phyloP scores from a whole-genome alignment of 164 flowering plant genomes.

The Malania oleifera region DNA sequence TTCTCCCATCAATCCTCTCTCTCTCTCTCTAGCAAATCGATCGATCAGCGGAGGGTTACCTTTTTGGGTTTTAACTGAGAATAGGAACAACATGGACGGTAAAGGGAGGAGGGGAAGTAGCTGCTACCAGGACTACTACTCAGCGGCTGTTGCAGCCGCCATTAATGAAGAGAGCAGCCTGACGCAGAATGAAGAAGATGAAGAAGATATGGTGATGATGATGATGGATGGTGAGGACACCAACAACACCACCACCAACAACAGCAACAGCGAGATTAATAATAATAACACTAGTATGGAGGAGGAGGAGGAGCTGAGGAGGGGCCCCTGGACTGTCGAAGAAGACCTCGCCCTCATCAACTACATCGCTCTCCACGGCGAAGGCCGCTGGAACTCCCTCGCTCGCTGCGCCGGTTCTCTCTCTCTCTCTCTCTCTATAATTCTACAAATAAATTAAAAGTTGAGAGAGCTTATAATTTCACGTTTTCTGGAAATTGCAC shows the following conservation, averaged over 20 bases:
- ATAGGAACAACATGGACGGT: slow-evolving; percentile 20
- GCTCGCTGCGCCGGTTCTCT: slow-evolving; percentile 45
- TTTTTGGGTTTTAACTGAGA: slow-evolving; percentile 8
- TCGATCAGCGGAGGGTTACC: too few species aligned
- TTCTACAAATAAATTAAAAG: too few species aligned
- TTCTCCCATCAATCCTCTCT: slow-evolving; percentile 8
- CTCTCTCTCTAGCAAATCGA: neutral
- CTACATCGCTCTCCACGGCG: slow-evolving; percentile 36
- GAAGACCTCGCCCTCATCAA: slow-evolving; percentile 12
- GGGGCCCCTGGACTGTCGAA: slow-evolving; percentile 26
- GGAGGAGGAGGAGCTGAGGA: slow-evolving; percentile 38
- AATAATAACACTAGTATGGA: slow-evolving; percentile 13
- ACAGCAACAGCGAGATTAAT: too few species aligned
- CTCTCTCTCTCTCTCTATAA: too few species aligned
- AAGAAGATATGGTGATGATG: too few species aligned
- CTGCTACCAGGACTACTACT: too few species aligned
- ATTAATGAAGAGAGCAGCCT: slow-evolving; percentile 19
- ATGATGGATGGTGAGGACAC: too few species aligned
- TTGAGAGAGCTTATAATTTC: too few species aligned
- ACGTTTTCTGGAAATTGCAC: too few species aligned
- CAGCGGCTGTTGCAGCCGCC: too few species aligned
- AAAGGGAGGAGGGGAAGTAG: slow-evolving; percentile 3
- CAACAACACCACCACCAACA: too few species aligned
- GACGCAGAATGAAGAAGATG: too few species aligned
- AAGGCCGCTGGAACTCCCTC: slow-evolving; percentile 59